Evolutionary conservation across 164 flowering plant genomes (phyloP).

Genomic region (Houttuynia cordata): DNA sequence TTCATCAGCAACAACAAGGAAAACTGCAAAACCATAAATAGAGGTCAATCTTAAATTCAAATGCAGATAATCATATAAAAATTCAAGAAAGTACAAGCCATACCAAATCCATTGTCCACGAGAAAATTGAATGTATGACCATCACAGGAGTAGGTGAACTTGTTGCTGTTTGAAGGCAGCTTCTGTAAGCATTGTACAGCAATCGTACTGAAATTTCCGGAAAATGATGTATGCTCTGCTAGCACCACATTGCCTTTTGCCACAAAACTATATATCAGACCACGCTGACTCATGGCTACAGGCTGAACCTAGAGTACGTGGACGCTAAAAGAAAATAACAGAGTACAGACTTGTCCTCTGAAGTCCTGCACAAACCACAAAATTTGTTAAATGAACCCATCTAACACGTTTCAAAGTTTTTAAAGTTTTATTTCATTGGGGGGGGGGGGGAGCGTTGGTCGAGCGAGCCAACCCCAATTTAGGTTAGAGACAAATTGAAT

Average conservation of each 20-base stretch:
- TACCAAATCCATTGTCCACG: slow-evolving; percentile 77
- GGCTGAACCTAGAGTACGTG: neutral
- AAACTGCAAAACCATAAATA: slow-evolving; percentile 38
- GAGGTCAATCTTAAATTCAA: neutral
- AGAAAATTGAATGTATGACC: slow-evolving; percentile 91
- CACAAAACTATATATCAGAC: slow-evolving; percentile 91
- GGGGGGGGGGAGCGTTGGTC: too few species aligned
- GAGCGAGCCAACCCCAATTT: too few species aligned
- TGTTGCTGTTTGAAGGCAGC: slow-evolving; percentile 76
- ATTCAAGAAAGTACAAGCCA: neutral
- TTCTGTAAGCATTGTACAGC: slow-evolving; percentile 95
- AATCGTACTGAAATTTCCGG: slow-evolving; percentile 91
- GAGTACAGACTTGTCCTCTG: neutral
- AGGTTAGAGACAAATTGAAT: too few species aligned
- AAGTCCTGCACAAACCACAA: neutral
- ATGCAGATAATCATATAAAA: neutral
- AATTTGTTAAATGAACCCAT: too few species aligned
- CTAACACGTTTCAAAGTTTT: too few species aligned
- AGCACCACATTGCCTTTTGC: slow-evolving; percentile 89
- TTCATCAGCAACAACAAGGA: slow-evolving; percentile 95
- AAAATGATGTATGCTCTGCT: slow-evolving; percentile 85
- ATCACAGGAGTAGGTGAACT: slow-evolving; percentile 87
- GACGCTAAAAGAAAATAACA: neutral
- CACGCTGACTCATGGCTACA: slow-evolving; percentile 58
- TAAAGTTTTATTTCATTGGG: too few species aligned